Percentiles rank a stretch among this genome's conserved stretches.
Evolutionary conservation across 2,329 filamentous ascomycete genomes (phyloP).

Genomic region (Colletotrichum costaricense): DNA sequence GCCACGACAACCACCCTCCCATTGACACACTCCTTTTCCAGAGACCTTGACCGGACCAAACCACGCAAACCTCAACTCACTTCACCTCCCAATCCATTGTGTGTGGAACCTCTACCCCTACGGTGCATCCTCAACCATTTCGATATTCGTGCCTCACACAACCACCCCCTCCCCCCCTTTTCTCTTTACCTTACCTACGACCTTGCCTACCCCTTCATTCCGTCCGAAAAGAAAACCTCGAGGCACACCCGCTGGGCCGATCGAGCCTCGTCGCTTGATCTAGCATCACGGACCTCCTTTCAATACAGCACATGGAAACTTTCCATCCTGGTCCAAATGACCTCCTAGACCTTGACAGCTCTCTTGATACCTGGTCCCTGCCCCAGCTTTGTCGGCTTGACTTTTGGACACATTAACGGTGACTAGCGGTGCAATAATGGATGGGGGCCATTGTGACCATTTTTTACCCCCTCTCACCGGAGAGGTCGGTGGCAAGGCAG

Average conservation of each 20-base stretch:
- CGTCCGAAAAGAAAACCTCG: neutral
- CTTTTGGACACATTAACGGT: constrained; percentile 9
- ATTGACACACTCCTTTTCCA: neutral
- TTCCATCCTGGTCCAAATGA: neutral
- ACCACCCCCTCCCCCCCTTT: neutral
- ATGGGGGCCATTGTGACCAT: constrained; percentile 4
- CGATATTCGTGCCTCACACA: neutral
- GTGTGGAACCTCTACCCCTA: neutral
- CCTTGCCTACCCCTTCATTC: neutral
- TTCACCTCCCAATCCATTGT: neutral
- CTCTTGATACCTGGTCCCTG: neutral
- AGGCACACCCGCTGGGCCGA: constrained; percentile 11
- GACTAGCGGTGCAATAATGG: constrained; percentile 4
- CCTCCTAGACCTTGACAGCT: neutral
- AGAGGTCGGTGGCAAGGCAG: neutral
- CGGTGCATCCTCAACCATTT: neutral
- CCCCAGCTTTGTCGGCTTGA: neutral
- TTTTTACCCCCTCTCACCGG: neutral
- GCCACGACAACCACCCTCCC: neutral
- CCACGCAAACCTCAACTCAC: neutral
- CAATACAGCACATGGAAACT: neutral
- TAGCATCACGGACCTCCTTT: constrained; percentile 22
- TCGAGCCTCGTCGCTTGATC: constrained; percentile 2
- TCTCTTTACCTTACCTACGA: neutral
- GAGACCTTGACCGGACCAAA: too few relatives aligned